These are phyloP conservation scores for Ogataea trehaloabstinens DNA, from an alignment of 805 yeast species.

Conservation along the genomic window DNA sequence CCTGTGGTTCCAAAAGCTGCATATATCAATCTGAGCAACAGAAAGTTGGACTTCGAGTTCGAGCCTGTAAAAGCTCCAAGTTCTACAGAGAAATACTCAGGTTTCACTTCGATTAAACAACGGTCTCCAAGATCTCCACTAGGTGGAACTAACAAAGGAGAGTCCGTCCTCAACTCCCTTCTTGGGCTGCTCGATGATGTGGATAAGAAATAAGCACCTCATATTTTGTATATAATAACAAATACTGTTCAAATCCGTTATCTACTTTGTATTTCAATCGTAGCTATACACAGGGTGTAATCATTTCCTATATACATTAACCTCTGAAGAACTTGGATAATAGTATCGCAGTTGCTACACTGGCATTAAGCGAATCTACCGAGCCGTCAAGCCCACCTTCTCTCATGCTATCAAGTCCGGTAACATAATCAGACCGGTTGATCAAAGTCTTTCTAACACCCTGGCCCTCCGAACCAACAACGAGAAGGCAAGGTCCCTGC, in stretches of 20 bases:
- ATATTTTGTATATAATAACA: slow-evolving; percentile 8
- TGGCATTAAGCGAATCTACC: slow-evolving; percentile 83
- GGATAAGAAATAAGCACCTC: slow-evolving; percentile 15
- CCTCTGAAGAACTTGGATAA: slow-evolving; percentile 30
- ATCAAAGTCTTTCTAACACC: slow-evolving; percentile 73
- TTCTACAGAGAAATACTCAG: slow-evolving; percentile 5
- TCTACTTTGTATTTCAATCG: neutral
- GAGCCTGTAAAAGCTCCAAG: slow-evolving; percentile 22
- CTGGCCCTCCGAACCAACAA: slow-evolving; percentile 82
- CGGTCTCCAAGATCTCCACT: slow-evolving; percentile 21
- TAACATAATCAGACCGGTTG: slow-evolving; percentile 53
- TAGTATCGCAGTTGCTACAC: slow-evolving; percentile 81
- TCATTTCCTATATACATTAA: slow-evolving; percentile 1
- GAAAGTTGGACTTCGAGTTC: slow-evolving; percentile 22
- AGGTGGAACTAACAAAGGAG: slow-evolving; percentile 20
- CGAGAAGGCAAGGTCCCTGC: slow-evolving; percentile 60
- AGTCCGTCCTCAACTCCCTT: slow-evolving; percentile 21
- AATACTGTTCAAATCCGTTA: no score
- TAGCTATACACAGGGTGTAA: slow-evolving; percentile 1
- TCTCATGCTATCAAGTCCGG: slow-evolving; percentile 35
- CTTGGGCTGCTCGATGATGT: slow-evolving; percentile 22
- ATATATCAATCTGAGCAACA: slow-evolving; percentile 21
- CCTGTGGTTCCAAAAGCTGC: slow-evolving; percentile 29
- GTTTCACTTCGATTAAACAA: slow-evolving; percentile 15
- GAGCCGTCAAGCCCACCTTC: slow-evolving; percentile 25